phyloP scores from a whole-genome alignment of 2,329 filamentous ascomycete species.

The Colletotrichum salicis region DNA sequence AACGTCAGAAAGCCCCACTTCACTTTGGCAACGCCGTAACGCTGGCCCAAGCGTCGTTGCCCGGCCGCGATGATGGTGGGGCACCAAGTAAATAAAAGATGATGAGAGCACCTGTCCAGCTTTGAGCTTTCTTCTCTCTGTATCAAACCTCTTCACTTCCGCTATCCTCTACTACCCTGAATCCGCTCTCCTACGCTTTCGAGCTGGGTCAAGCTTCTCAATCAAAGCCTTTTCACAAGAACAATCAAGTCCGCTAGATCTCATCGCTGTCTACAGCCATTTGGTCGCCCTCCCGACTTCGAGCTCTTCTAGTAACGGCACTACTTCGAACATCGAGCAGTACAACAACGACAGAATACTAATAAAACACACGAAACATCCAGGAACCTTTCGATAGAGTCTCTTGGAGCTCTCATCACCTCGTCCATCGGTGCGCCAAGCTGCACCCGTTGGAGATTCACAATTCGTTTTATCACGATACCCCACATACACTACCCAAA shows the following conservation, averaged over 20 bases:
- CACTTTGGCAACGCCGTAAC: not conserved
- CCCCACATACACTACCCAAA: constrained; percentile 49
- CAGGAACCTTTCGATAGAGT: constrained; percentile 70
- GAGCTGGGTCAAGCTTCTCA: constrained; percentile 38
- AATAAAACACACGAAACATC: constrained; percentile 53
- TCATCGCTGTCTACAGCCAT: constrained; percentile 55
- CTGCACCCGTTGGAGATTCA: constrained; percentile 58
- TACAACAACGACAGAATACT: constrained; percentile 55
- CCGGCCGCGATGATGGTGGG: constrained; percentile 43
- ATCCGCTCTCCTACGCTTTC: constrained; percentile 33
- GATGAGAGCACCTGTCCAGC: constrained; percentile 38
- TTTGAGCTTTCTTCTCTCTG: constrained; percentile 40
- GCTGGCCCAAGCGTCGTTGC: constrained; percentile 35
- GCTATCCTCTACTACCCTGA: constrained; percentile 28
- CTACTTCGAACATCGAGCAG: constrained; percentile 60
- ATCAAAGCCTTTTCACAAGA: constrained; percentile 45
- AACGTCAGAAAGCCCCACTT: constrained; percentile 16
- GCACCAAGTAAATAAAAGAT: constrained; percentile 59
- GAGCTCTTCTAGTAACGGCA: constrained; percentile 54
- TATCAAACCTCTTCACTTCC: constrained; percentile 39
- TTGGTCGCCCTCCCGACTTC: constrained; percentile 61
- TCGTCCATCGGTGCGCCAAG: constrained; percentile 53
- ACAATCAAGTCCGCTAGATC: constrained; percentile 59
- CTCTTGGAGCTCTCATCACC: constrained; percentile 61
- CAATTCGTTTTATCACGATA: constrained; percentile 48